Base-by-base conservation (phyloP, 495 filamentous ascomycete species). In the Podospora conica region DNA sequence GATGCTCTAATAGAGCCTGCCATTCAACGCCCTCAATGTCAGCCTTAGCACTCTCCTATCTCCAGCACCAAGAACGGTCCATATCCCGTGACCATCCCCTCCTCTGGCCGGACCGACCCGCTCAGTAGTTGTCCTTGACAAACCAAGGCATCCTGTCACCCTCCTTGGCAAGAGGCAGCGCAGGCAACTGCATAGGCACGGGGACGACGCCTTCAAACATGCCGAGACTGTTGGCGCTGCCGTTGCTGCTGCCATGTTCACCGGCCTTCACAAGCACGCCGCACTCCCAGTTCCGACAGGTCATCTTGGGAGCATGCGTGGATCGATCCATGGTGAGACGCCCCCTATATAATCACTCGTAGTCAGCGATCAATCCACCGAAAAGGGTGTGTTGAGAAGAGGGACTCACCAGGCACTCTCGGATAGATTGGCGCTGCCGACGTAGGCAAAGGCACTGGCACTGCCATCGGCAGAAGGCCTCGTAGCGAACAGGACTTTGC, bases 241-340 rank as follows among this genome's bases (percentile, higher is more conserved):
- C 9, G 20, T 20, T 40, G 18, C 23, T 24, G 8, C 33, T 25
- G n/a, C 54, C 25, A 11, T 55, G 48, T 3, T 10, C 18, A n/a
- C 15, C 61, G 9, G 84, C 74, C 1, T 85, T 87, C 11, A 96
- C 67, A 3, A 98, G 25, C 0, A 98, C 92, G 3, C 95, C 95
- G 68, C 92, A 97, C 76, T 98, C 95, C 95, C 95, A 98, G 75
- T 98, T 98, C 12, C 90, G 86, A 72, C 90, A 92, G 64, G 87
- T 95, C 21, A 98, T 76, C 69, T 93, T 96, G 0, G 85, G 83
- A 22, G 78, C 66, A 58, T 88, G 87, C 0, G 83, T 89, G 1
- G 66, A 72, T 33, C 82, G 84, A 60, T 94, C 91, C 61, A 87
- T 85, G 53, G 86, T 82, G 2, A 96, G 77, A 27, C 87, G 88